Conservation (phyloP, 257 asterid genomes). For the Fraxinus americana region DNA sequence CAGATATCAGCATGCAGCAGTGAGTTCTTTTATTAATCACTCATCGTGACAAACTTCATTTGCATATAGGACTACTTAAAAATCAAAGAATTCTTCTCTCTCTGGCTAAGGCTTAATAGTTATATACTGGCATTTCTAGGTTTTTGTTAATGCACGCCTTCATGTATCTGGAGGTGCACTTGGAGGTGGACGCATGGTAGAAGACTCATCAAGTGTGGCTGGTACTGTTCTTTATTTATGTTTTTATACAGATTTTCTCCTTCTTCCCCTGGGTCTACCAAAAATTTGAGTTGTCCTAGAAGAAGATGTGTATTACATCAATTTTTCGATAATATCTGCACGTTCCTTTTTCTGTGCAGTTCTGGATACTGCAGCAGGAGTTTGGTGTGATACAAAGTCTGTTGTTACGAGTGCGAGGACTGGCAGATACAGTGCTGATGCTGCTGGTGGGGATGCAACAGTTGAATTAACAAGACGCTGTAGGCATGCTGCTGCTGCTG, state of each 20-base stretch:
- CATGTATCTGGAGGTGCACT: conserved; percentile 99
- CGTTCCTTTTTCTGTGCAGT: conserved; percentile 47
- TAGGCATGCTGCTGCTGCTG: conserved; percentile 99
- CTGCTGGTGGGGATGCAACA: conserved; percentile 96
- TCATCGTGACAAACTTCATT: not conserved
- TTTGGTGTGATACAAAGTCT: conserved; percentile 95
- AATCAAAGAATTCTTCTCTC: not conserved
- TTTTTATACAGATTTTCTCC: not conserved
- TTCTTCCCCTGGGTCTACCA: not conserved
- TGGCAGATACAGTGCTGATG: conserved; percentile 92
- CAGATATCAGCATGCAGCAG: conserved; percentile 98
- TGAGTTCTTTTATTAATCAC: conserved; percentile 37
- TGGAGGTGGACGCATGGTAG: conserved; percentile 99
- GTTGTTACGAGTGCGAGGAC: conserved; percentile 93
- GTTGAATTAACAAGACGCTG: conserved; percentile 97
- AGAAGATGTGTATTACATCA: not conserved
- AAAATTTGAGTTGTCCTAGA: not conserved
- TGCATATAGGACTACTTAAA: conserved; percentile 14
- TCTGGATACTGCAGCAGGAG: conserved; percentile 99
- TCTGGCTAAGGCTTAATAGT: conserved; percentile 6
- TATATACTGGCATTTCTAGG: conserved; percentile 47
- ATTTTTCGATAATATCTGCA: conserved; percentile 1
- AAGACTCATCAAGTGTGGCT: conserved; percentile 98
- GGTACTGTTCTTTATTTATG: conserved; percentile 46
- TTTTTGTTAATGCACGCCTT: conserved; percentile 96